phyloP scores from a whole-genome alignment of 805 yeast genomes.

The Ascoidea rubescens region DNA sequence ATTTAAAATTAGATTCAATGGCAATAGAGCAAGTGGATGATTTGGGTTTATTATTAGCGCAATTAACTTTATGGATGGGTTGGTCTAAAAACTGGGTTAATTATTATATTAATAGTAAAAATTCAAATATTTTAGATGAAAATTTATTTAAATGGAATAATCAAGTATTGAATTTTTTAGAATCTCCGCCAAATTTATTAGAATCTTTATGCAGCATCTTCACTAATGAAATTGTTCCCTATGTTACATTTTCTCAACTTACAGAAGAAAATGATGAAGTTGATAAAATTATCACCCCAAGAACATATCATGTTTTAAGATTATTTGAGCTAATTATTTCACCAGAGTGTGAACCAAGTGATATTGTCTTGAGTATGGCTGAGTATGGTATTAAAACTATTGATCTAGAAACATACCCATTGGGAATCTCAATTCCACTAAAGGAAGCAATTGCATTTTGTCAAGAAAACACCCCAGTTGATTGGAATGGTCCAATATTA shows the following conservation, averaged over 20 bases:
- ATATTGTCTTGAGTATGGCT: slow-evolving; percentile 48
- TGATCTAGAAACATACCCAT: slow-evolving; percentile 56
- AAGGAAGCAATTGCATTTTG: slow-evolving; percentile 42
- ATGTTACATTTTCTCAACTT: slow-evolving; percentile 51
- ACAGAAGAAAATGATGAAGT: slow-evolving; percentile 46
- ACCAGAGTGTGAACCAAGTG: slow-evolving; percentile 31
- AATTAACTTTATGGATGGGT: slow-evolving; percentile 52
- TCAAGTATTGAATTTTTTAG: slow-evolving; percentile 14
- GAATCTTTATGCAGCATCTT: slow-evolving; percentile 40
- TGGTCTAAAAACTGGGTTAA: slow-evolving; percentile 58
- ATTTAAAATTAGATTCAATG: slow-evolving; percentile 42
- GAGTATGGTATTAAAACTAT: slow-evolving; percentile 36
- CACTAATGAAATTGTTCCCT: slow-evolving; percentile 31
- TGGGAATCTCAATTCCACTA: slow-evolving; percentile 57
- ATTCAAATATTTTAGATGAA: slow-evolving; percentile 23
- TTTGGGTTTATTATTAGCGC: slow-evolving; percentile 43
- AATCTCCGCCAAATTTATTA: slow-evolving; percentile 46
- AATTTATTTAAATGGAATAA: slow-evolving; percentile 2
- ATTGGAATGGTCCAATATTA: slow-evolving; percentile 26
- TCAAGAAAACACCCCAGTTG: slow-evolving; percentile 30
- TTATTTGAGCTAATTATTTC: slow-evolving; percentile 53
- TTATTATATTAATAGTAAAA: slow-evolving; percentile 32
- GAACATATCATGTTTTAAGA: slow-evolving; percentile 43
- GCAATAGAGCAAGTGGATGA: slow-evolving; percentile 20
- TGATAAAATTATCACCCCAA: slow-evolving; percentile 50